These are phyloP conservation scores for Echria macrotheca DNA, from an alignment of 495 filamentous ascomycete species.

Conservation along the genomic window DNA sequence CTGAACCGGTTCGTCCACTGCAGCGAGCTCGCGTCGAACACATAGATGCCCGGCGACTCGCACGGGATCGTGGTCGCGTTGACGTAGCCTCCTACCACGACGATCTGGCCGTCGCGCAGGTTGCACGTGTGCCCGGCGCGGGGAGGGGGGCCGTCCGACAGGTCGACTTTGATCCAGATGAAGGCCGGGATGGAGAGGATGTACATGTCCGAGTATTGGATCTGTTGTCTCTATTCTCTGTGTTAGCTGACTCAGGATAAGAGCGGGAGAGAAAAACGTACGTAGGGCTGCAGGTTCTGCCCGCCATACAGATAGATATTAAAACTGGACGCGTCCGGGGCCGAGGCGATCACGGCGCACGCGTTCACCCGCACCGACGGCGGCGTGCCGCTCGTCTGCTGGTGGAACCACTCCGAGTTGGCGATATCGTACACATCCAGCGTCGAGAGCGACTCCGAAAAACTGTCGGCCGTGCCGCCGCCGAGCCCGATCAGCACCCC, in stretches of 20 bases:
- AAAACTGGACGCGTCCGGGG: slow-evolving; percentile 63
- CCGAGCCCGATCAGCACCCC: slow-evolving; percentile 66
- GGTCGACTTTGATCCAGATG: slow-evolving; percentile 64
- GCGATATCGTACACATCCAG: slow-evolving; percentile 75
- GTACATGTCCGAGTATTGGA: slow-evolving; percentile 69
- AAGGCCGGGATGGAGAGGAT: slow-evolving; percentile 71
- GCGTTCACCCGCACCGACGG: slow-evolving; percentile 67
- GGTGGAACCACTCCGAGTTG: slow-evolving; percentile 72
- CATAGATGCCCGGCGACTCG: slow-evolving; percentile 64
- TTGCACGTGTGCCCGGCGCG: slow-evolving; percentile 66
- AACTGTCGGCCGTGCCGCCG: slow-evolving; percentile 59
- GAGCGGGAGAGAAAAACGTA: slow-evolving; percentile 8
- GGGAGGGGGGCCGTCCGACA: slow-evolving; percentile 49
- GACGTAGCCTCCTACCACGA: slow-evolving; percentile 68
- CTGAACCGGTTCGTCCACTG: slow-evolving; percentile 58
- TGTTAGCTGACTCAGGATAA: not conserved
- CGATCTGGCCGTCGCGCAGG: slow-evolving; percentile 63
- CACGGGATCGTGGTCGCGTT: slow-evolving; percentile 54
- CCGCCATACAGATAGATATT: slow-evolving; percentile 75
- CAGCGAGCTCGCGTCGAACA: slow-evolving; percentile 58
- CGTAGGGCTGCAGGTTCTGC: slow-evolving; percentile 59
- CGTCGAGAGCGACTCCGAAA: slow-evolving; percentile 60
- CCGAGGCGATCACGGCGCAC: slow-evolving; percentile 65
- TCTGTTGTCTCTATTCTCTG: slow-evolving; percentile 29
- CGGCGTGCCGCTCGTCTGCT: slow-evolving; percentile 56